A percentile compares a stretch with the other conserved stretches of the same genome.
These are phyloP conservation scores for Cruciata laevipes DNA, from an alignment of 257 asterid species.

Conservation along the genomic window DNA sequence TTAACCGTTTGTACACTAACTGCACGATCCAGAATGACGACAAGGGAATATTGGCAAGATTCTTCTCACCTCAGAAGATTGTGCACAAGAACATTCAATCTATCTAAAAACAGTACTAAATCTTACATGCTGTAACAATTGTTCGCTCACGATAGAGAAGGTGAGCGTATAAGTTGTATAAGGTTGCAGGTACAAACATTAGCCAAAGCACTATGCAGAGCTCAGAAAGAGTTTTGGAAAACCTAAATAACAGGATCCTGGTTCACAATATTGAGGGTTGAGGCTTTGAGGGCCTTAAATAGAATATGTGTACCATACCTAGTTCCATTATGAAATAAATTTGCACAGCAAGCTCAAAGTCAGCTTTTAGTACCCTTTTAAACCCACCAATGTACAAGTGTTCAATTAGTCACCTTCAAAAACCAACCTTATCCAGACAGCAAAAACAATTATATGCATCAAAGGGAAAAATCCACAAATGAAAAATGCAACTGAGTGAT, in stretches of 20 bases:
- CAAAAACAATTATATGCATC: neutral
- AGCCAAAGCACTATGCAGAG: neutral
- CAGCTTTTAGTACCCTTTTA: too few species aligned
- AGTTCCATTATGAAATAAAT: neutral
- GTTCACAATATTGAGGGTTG: neutral
- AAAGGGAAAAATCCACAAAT: neutral
- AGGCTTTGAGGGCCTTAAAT: neutral
- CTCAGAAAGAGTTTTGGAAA: neutral
- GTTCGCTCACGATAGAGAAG: neutral
- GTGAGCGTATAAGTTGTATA: neutral
- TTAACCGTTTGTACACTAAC: neutral
- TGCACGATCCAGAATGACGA: neutral
- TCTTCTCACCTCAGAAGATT: neutral
- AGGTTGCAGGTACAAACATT: neutral
- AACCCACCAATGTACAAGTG: neutral
- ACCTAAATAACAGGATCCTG: neutral
- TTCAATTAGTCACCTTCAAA: neutral
- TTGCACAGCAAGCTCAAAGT: neutral
- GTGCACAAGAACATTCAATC: neutral
- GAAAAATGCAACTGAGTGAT: neutral
- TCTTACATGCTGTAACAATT: neutral
- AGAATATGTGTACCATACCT: neutral
- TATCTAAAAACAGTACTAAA: neutral
- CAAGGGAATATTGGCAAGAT: neutral
- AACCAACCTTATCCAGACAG: neutral